Evolutionary conservation across 371 early-diverging fungal species (phyloP), one percentile per base, ranked within the genome.

Genomic region (Fennellomyces sp.): DNA sequence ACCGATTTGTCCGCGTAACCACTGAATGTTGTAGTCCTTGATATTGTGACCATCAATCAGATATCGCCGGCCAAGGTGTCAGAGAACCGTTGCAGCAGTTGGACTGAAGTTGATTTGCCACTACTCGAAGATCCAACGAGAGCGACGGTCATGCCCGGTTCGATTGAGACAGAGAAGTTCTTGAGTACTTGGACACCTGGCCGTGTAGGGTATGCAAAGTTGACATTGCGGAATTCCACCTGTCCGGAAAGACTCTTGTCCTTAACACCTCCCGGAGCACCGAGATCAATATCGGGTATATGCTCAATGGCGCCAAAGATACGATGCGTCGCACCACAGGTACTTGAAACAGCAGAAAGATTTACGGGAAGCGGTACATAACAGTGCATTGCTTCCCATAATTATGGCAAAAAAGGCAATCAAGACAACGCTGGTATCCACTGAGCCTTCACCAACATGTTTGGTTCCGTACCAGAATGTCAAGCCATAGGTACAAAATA

Each of bases 1-100:
- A 52, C 94, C 94, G 56, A 96, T 89, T 52, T 84, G 87, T 54
- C 78, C 74, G 13, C 96, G 91, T 13, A 94, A 72, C 78, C 84
- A 87, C 19, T 81, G 76, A 2, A 92, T 63, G 62, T 94, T 90
- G 57, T 86, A 80, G 12, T 82, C 80, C 50, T 82, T 78, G 35
- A 93, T 69, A 52, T 90, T 76, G 11, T 73, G 68, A 36, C 94
- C 93, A 69, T 95, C 94, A 11, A 95, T 25, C 19, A 68, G 61
- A 94, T 79, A 1, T 69, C 54, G 30, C 94, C 95, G 27, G 58
- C 64, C 13, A 66, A 60, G 2, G 90, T 82, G 60, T 91, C 87
- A 70, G 97, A 98, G 74, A 97, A 95, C 51, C 98, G 92, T 69
- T 94, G 91, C 29, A 96, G 54, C 26, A 97, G 85, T 49, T 89